Evolutionary conservation across 2,329 filamentous ascomycete species (phyloP), one percentile per base, ranked within the genome.

Genomic region (Phialophora tarda): DNA sequence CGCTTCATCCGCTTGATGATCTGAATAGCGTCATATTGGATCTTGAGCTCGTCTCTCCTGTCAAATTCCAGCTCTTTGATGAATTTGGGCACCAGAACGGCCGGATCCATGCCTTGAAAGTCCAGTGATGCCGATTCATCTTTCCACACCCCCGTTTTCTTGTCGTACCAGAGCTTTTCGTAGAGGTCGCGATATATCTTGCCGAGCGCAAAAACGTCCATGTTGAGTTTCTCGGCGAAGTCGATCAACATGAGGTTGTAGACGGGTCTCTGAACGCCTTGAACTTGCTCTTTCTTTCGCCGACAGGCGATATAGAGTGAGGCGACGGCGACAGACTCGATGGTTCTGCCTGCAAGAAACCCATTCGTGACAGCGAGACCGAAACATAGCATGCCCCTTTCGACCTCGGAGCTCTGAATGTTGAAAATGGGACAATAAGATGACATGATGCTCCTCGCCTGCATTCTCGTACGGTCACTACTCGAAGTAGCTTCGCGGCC

Each of bases 201-300:
- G 50, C 95, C 95, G 14, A 99, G 85, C 69, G 91, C 90, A 80
- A 96, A 99, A 26, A 99, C 94, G 72, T 97, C 97, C 75, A 95
- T 87, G 81, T 84, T 68, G 44, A 67, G 34, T 57, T 67, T 65
- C 44, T 99, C 95, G 12, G 95, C 92, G 75, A 99, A 88, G 76
- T 99, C 95, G 77, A 99, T 98, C 51, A 99, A 85, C 90, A 99
- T 93, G 71, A 95, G 85, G 26, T 65, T 63, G 50, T 72, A 71
- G 48, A 65, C 60, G 5, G 69, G 66, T 23, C 65, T 56, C 17
- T 50, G 59, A 14, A 89, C 88, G 51, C 87, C 86, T 68, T 91
- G 88, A 17, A 69, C 65, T 47, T 67, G 65, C 57, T 69, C 65
- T 23, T 64, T 67, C 23, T 63, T 67, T 34, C 69, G 63, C 68